Base-by-base conservation (phyloP, 495 filamentous ascomycete genomes). In the Entonaema liquescens region DNA sequence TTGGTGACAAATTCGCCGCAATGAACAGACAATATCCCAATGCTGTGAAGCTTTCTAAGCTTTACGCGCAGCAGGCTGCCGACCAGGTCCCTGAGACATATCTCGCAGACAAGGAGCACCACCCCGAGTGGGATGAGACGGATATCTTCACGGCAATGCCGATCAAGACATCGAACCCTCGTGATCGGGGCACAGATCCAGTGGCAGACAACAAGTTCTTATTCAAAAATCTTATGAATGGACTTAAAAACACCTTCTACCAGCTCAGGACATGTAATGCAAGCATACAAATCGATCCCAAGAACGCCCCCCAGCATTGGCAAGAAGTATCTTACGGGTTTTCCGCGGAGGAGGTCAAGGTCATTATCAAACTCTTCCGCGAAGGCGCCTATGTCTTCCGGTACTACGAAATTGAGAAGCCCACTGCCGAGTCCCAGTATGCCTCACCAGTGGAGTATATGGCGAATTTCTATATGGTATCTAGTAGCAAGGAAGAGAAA, bases 151-250 rank as follows among this genome's bases (percentile, higher is more conserved):
- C 86, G 44, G 96, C 96, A 7, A 95, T 93, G 72, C 96, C 96
- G 0, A 98, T 99, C 79, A 97, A 96, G 80, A 94, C 92, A 0
- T 93, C 93, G 2, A 97, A 93, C 73, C 94, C 95, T 9, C 89
- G 95, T 19, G 96, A 99, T 72, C 89, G 95, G 28, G 92, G 89
- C 40, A 90, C 92, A 13, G 94, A 98, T 78, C 95, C 96, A 0
- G 93, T 98, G n/a, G 89, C 91, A 25, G 96, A 99, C 77, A 99
- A 98, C 79, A 95, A 98, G 71, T 99, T 98, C 74, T 81, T 99
- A 1, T 98, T 99, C 83, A 96, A 93, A 80, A 99, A 98, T 71
- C 82, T 99, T n/a, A 92, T 99, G 83, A 96, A 96, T 73, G 96
- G 96, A 0, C 81, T 99, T 11, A 99, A 98, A 77, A 97, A 93